Evolutionary conservation across 2,329 filamentous ascomycete species (phyloP).

Genomic region (Fusarium siculi): DNA sequence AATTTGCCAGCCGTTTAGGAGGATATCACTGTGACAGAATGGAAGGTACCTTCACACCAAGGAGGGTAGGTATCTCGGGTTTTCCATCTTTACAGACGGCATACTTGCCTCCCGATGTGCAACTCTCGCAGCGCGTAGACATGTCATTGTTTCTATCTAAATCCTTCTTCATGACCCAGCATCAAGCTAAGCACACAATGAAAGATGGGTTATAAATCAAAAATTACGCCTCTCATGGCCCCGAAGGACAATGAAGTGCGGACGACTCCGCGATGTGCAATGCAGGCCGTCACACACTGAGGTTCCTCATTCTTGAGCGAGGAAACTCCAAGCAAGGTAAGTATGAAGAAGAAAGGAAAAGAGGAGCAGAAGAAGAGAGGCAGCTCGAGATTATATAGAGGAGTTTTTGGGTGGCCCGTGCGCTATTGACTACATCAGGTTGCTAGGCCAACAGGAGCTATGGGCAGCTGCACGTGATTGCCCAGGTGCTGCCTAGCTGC

Average conservation of each 20-base stretch:
- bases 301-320: conserved; percentile 57
- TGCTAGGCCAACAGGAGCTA: neutral
- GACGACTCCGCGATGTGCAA: conserved; percentile 65
- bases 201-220: conserved; percentile 57
- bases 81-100: too few relatives aligned
- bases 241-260: conserved; percentile 64
- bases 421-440: neutral
- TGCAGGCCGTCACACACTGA: conserved; percentile 62
- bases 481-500: neutral
- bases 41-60: too few relatives aligned
- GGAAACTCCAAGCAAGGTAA: conserved; percentile 61
- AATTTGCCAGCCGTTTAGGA: too few relatives aligned
- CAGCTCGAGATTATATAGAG: conserved; percentile 46
- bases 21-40: too few relatives aligned
- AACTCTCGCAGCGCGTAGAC: neutral
- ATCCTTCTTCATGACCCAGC: conserved; percentile 46
- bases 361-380: conserved; percentile 40
- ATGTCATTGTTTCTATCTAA: rapidly evolving
- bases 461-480: neutral
- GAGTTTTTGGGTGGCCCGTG: neutral
- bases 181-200: conserved; percentile 54
- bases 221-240: conserved; percentile 65
- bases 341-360: conserved; percentile 60
- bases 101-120: too few relatives aligned
- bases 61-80: too few relatives aligned